phyloP scores from a whole-genome alignment of 1,139 yeast genomes.

The Blastobotrys buckinghamii region DNA sequence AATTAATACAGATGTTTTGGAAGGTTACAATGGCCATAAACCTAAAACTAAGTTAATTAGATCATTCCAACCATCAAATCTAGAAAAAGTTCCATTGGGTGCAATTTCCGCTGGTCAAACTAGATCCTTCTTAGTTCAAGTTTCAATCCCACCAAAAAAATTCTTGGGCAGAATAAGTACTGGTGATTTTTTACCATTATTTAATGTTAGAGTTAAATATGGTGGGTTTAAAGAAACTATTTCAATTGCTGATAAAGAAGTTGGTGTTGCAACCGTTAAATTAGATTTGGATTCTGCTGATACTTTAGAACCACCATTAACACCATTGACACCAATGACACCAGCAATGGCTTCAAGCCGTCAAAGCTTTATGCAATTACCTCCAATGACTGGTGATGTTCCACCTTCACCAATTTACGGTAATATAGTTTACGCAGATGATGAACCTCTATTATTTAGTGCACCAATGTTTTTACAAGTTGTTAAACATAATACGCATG shows the following conservation, averaged over 20 bases:
- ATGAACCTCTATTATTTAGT: conserved; percentile 1
- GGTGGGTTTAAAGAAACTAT: conserved; percentile 12
- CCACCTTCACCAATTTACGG: conserved; percentile 21
- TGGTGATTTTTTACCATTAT: conserved; percentile 8
- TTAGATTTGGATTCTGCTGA: not conserved
- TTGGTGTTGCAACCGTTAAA: conserved; percentile 3
- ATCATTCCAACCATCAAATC: conserved; percentile 11
- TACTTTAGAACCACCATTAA: not conserved
- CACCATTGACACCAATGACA: conserved; percentile 5
- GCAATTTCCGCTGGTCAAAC: conserved; percentile 20
- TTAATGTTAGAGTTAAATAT: conserved; percentile 10
- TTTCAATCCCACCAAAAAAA: conserved; percentile 14
- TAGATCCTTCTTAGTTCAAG: conserved; percentile 20
- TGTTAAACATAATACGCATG: conserved; percentile 17
- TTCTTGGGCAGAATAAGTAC: conserved; percentile 5
- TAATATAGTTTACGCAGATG: conserved; percentile 14
- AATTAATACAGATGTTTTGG: conserved; percentile 12
- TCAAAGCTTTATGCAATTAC: not conserved
- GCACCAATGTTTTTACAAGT: conserved; percentile 18
- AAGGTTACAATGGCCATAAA: conserved; percentile 8
- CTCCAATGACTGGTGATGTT: conserved; percentile 4
- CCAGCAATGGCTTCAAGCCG: not conserved
- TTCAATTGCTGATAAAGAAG: not conserved
- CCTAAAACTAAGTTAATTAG: conserved; percentile 3
- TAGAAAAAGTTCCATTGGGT: conserved; percentile 17